Evolutionary conservation across 495 filamentous ascomycete genomes (phyloP).

Genomic region (Symbiotaphrina buchneri): DNA sequence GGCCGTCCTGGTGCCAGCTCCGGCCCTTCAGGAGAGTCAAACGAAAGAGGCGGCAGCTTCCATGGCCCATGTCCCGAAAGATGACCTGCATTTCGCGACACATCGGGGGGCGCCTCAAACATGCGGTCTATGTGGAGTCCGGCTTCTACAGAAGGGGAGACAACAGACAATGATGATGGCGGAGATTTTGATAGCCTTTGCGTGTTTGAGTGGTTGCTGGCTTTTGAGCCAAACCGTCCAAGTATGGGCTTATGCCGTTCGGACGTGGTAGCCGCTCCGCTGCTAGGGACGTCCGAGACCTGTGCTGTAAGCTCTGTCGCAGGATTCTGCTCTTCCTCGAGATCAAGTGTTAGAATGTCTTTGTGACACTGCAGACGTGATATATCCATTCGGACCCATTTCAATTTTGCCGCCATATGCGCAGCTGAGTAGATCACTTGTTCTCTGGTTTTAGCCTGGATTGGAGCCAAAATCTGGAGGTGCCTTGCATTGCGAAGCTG

Average conservation of each 20-base stretch:
- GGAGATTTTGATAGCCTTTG: too few species aligned
- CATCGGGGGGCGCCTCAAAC: conserved; percentile 10
- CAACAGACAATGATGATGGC: too few species aligned
- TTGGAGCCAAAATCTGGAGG: conserved; percentile 68
- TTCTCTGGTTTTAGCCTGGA: conserved; percentile 70
- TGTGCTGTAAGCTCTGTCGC: too few species aligned
- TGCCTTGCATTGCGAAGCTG: conserved; percentile 84
- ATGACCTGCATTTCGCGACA: conserved; percentile 16
- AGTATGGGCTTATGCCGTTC: conserved; percentile 7
- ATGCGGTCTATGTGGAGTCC: conserved; percentile 10
- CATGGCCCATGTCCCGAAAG: conserved; percentile 25
- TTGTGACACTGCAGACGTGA: conserved; percentile 82
- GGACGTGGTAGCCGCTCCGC: too few species aligned
- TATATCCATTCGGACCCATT: conserved; percentile 83
- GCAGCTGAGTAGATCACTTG: conserved; percentile 67
- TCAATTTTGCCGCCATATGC: conserved; percentile 67
- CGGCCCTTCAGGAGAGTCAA: too few species aligned
- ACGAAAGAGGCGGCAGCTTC: conserved; percentile 25
- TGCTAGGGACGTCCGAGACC: too few species aligned
- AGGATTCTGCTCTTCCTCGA: conserved; percentile 42
- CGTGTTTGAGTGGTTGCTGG: conserved; percentile 8
- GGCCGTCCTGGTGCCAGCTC: too few species aligned
- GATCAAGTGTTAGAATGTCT: conserved; percentile 64
- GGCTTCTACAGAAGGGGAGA: too few species aligned
- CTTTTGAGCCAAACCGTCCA: conserved; percentile 11